These are phyloP conservation scores for Capsella bursapastoris DNA, from an alignment of 345 rosid genomes.

Conservation along the genomic window DNA sequence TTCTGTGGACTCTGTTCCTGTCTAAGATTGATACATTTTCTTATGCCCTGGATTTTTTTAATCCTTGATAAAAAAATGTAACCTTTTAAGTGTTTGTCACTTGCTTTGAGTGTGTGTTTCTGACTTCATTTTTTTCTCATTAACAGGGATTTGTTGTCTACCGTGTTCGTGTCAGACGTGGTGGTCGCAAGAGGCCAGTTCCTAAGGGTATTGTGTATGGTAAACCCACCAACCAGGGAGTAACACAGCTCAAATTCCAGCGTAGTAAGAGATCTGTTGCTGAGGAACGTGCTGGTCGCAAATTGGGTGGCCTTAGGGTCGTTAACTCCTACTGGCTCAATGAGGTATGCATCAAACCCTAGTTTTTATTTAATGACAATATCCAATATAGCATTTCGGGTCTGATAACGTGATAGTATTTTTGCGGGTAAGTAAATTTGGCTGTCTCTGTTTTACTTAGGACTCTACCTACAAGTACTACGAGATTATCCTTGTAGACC, in stretches of 20 bases:
- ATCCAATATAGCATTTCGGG: background rate
- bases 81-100: background rate
- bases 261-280: slow-evolving; percentile 86
- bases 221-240: slow-evolving; percentile 89
- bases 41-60: background rate
- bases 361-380: background rate
- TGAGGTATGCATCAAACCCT: slow-evolving; percentile 51
- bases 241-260: slow-evolving; percentile 83
- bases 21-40: slow-evolving; percentile 38
- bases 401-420: background rate
- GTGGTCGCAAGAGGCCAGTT: slow-evolving; percentile 89
- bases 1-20: slow-evolving; percentile 43
- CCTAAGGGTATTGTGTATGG: slow-evolving; percentile 94
- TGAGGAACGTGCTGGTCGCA: slow-evolving; percentile 85
- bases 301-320: slow-evolving; percentile 75
- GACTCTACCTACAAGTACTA: slow-evolving; percentile 85
- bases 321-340: slow-evolving; percentile 88
- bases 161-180: slow-evolving; percentile 88
- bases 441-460: slow-evolving; percentile 31
- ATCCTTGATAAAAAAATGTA: background rate
- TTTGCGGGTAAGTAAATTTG: too few species aligned
- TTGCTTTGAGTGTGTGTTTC: background rate
- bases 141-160: slow-evolving; percentile 71
- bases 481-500: slow-evolving; percentile 75
- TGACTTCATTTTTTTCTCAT: background rate